Conservation (phyloP, 208 protist genomes). For the Borovskyia barvae region DNA sequence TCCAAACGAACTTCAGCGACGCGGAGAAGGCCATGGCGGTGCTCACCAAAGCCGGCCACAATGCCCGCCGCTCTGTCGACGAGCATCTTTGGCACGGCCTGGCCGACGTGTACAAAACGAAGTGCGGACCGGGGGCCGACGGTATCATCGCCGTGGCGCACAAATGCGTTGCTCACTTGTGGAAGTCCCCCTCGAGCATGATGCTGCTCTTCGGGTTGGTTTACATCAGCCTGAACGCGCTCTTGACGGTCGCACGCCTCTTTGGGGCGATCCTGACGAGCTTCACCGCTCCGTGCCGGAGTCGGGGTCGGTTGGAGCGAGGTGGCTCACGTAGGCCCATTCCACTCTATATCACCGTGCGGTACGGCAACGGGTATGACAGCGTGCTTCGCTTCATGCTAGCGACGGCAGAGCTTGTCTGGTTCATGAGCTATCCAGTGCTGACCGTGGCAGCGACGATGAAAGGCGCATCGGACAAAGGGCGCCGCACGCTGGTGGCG, state of each 20-base stretch:
- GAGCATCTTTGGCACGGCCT: conserved; percentile 18
- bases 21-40: background rate
- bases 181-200: conserved; percentile 28
- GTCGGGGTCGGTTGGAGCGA: conserved; percentile 1
- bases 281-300: conserved; percentile 13
- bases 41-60: background rate
- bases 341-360: conserved; percentile 29
- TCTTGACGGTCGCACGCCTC: conserved; percentile 3
- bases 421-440: conserved; percentile 42
- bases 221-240: conserved; percentile 20
- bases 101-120: conserved; percentile 14
- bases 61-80: conserved; percentile 18
- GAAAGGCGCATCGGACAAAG: conserved; percentile 10
- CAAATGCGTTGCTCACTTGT: conserved; percentile 13
- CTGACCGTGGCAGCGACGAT: conserved; percentile 5
- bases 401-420: conserved; percentile 40
- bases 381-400: conserved; percentile 38
- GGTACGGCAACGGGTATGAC: conserved; percentile 58
- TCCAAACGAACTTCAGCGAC: conserved; percentile 9
- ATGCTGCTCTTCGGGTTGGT: conserved; percentile 25
- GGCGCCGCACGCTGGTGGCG: background rate
- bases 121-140: background rate
- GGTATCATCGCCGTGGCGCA: conserved; percentile 7
- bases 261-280: conserved; percentile 12
- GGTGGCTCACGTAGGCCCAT: conserved; percentile 19